Evolutionary conservation across 2,329 filamentous ascomycete species (phyloP).

Genomic region (Bipolaris victoriae): DNA sequence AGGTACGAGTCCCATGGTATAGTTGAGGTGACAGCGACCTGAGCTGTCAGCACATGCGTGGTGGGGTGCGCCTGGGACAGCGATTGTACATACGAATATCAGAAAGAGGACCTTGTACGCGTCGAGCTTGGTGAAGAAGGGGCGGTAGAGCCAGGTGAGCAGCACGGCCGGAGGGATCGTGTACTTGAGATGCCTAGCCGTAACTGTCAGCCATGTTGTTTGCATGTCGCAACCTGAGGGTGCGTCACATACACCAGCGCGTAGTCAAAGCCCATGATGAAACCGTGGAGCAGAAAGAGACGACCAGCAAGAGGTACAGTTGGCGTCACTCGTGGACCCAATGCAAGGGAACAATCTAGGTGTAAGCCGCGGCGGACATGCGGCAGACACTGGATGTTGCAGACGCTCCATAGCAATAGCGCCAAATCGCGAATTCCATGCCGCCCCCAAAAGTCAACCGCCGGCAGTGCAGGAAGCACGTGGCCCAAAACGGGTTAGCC

Average conservation of each 20-base stretch:
- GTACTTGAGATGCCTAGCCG: constrained; percentile 66
- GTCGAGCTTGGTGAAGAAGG: constrained; percentile 67
- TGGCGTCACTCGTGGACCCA: constrained; percentile 16
- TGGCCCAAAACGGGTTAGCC: constrained; percentile 22
- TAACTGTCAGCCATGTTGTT: constrained; percentile 20
- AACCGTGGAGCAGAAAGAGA: constrained; percentile 10
- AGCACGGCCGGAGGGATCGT: constrained; percentile 68
- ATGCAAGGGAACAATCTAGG: constrained; percentile 29
- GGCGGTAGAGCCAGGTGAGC: constrained; percentile 65
- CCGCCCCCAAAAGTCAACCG: constrained; percentile 3
- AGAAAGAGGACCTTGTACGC: constrained; percentile 67
- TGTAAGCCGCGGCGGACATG: constrained; percentile 25
- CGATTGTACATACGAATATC: constrained; percentile 52
- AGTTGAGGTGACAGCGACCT: constrained; percentile 70
- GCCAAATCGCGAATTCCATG: constrained; percentile 4
- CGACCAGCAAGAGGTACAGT: constrained; percentile 23
- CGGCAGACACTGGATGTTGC: constrained; percentile 19
- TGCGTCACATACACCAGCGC: constrained; percentile 62
- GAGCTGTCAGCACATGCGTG: constrained; percentile 28
- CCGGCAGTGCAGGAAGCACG: constrained; percentile 12
- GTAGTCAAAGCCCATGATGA: constrained; percentile 65
- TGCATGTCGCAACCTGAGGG: constrained; percentile 6
- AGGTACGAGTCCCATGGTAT: constrained; percentile 80
- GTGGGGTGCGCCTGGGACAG: background rate
- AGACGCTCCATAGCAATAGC: constrained; percentile 18